Conservation (phyloP, 2,329 filamentous ascomycete species). For the Trichophyton schoenleinii region DNA sequence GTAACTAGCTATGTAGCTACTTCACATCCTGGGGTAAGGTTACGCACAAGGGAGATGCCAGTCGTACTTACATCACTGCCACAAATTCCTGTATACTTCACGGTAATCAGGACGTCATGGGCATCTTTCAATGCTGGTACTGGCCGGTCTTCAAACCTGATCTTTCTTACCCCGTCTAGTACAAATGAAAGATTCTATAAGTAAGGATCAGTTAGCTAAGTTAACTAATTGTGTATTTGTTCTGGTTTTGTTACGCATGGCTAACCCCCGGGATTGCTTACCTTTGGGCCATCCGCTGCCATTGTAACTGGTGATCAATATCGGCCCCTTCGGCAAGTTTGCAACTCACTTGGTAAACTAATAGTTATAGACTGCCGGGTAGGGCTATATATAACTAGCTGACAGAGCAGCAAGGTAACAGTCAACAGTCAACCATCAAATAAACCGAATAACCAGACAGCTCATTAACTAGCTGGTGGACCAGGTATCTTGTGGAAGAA, state of each 20-base stretch:
- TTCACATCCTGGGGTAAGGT: background rate
- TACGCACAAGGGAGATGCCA: background rate
- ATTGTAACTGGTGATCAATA: background rate
- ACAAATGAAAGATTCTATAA: slow-evolving; percentile 69
- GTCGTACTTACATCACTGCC: slow-evolving; percentile 54
- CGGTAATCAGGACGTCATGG: slow-evolving; percentile 67
- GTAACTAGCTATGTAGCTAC: background rate
- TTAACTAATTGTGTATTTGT: background rate
- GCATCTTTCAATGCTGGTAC: slow-evolving; percentile 53
- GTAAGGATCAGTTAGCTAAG: background rate
- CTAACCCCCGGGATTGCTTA: background rate
- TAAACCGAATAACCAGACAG: too few relatives aligned
- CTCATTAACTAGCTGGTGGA: too few relatives aligned
- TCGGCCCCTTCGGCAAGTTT: too few relatives aligned
- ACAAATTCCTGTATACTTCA: slow-evolving; percentile 81
- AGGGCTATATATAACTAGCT: too few relatives aligned
- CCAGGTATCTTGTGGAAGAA: too few relatives aligned
- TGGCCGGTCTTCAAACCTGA: slow-evolving; percentile 63
- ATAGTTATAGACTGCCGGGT: too few relatives aligned
- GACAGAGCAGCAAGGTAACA: too few relatives aligned
- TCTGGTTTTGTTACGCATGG: too few relatives aligned
- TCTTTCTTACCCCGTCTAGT: slow-evolving; percentile 61
- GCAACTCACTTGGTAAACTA: too few relatives aligned
- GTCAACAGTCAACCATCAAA: too few relatives aligned
- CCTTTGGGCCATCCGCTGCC: background rate